These are phyloP conservation scores for Ceriops zippeliana DNA, from an alignment of 345 rosid genomes.

Conservation along the genomic window DNA sequence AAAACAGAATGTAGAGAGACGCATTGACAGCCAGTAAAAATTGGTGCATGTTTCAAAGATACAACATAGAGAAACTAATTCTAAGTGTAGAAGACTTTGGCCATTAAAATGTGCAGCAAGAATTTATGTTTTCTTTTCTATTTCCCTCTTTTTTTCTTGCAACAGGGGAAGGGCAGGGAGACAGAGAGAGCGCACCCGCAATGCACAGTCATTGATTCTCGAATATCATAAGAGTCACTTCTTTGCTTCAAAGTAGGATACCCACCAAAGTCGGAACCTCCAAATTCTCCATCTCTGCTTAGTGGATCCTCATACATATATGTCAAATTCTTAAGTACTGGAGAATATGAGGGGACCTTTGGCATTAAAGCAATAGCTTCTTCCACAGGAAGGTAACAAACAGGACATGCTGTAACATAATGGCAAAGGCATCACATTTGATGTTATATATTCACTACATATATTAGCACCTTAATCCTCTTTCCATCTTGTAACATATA, in stretches of 20 bases:
- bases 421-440: conserved; percentile 22
- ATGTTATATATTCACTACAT: neutral
- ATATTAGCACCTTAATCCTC: neutral
- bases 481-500: neutral
- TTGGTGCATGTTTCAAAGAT: neutral
- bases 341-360: conserved; percentile 72
- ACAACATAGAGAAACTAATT: neutral
- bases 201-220: conserved; percentile 78
- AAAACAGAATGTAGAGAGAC: conserved; percentile 3
- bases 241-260: conserved; percentile 81
- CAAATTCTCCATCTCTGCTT: conserved; percentile 65
- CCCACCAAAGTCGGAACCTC: conserved; percentile 98
- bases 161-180: neutral
- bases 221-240: conserved; percentile 73
- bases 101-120: too few species aligned
- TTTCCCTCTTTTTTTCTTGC: neutral
- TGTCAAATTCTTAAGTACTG: conserved; percentile 64
- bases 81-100: neutral
- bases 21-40: conserved; percentile 11
- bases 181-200: conserved; percentile 68
- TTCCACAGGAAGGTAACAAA: conserved; percentile 92
- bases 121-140: too few species aligned
- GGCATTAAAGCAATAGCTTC: conserved; percentile 96
- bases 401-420: conserved; percentile 81
- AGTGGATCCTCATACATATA: conserved; percentile 67